Percentiles rank a stretch among this genome's conserved stretches.
phyloP scores from a whole-genome alignment of 176 grass and related monocot genomes.

The Rhipidocladum racemiflorum region DNA sequence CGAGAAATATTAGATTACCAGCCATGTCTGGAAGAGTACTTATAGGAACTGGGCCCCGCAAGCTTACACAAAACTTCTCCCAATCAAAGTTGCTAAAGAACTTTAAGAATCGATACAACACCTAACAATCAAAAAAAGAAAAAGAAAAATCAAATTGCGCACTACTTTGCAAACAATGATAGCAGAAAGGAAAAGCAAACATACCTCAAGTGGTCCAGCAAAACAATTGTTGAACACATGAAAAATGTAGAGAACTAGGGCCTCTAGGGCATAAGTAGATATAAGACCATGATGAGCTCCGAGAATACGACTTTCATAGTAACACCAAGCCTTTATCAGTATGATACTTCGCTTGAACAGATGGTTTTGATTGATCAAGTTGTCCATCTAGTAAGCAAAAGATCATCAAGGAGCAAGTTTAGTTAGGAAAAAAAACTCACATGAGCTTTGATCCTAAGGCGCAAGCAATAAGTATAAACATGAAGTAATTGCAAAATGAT shows the following conservation, averaged over 20 bases:
- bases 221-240: conserved; percentile 62
- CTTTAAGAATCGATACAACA: conserved; percentile 57
- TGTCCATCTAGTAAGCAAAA: conserved; percentile 38
- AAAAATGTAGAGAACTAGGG: conserved; percentile 71
- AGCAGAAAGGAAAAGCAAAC: conserved; percentile 7
- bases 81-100: conserved; percentile 73
- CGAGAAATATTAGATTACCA: conserved; percentile 38
- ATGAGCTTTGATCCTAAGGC: not conserved
- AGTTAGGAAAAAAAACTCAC: not conserved
- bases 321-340: conserved; percentile 75
- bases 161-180: not conserved
- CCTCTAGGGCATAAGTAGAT: conserved; percentile 71
- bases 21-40: conserved; percentile 48
- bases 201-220: conserved; percentile 61
- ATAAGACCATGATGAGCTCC: conserved; percentile 78
- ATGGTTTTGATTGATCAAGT: conserved; percentile 45
- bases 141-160: not conserved
- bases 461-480: not conserved
- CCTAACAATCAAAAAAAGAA: conserved; percentile 22
- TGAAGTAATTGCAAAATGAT: not conserved
- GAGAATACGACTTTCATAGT: conserved; percentile 62
- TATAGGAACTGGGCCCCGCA: conserved; percentile 59
- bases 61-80: conserved; percentile 56
- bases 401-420: not conserved
- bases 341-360: conserved; percentile 70